A percentile compares a stretch with the other conserved stretches of the same genome.
Evolutionary conservation across 257 asterid genomes (phyloP).

Genomic region (Solanum dulcamara): DNA sequence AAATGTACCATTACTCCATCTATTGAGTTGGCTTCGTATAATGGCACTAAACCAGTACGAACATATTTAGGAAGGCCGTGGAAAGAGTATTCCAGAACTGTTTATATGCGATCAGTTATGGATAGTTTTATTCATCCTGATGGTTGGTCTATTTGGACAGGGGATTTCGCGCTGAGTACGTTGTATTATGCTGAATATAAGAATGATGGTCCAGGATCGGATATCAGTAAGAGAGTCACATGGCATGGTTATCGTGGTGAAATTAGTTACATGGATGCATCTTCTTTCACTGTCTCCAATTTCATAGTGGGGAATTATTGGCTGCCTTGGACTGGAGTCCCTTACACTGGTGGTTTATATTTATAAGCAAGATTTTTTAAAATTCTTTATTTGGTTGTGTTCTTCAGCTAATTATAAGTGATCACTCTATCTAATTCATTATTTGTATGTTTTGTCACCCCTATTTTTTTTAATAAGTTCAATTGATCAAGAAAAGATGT

Average conservation of each 20-base stretch:
- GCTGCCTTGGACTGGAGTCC: conserved; percentile 2
- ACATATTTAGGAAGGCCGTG: conserved; percentile 6
- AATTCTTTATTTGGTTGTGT: not conserved
- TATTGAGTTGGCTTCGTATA: not conserved
- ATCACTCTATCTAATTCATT: not conserved
- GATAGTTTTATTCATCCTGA: conserved; percentile 4
- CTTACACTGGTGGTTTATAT: not conserved
- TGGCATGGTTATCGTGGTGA: not conserved
- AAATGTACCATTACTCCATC: not conserved
- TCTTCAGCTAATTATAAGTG: not conserved
- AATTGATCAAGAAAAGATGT: not conserved
- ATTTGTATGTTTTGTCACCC: not conserved
- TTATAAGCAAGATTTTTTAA: not conserved
- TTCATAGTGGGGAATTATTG: not conserved
- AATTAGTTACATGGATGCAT: not conserved
- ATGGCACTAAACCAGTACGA: not conserved
- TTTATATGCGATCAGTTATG: not conserved
- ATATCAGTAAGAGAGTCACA: not conserved
- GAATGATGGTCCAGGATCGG: not conserved
- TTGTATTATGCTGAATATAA: not conserved
- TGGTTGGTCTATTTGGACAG: conserved; percentile 5
- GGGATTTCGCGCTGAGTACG: not conserved
- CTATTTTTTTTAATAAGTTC: not conserved
- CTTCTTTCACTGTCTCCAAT: not conserved
- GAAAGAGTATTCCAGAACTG: not conserved